Evolutionary conservation across 768 basidiomycete genomes (phyloP).

Genomic region (Suillus ampliporus): DNA sequence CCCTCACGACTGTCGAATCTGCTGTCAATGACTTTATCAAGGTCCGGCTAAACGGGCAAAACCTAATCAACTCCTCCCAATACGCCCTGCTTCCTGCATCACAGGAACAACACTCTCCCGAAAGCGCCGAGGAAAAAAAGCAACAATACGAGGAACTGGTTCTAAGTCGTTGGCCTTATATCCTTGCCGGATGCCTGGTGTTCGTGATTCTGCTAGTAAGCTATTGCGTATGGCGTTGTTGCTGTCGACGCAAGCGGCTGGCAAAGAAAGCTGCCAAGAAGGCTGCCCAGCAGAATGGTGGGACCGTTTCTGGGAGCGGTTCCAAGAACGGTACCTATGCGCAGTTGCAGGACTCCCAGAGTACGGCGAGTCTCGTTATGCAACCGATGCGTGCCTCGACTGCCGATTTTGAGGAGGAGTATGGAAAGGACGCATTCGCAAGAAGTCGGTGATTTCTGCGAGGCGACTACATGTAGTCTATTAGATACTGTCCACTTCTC

Average conservation of each 20-base stretch:
- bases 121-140: constrained; percentile 69
- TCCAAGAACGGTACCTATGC: constrained; percentile 25
- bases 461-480: neutral
- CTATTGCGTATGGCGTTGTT: constrained; percentile 65
- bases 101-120: constrained; percentile 66
- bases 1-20: constrained; percentile 55
- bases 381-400: constrained; percentile 31
- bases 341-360: constrained; percentile 31
- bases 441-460: constrained; percentile 8
- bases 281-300: constrained; percentile 24
- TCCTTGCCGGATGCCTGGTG: constrained; percentile 63
- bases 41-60: constrained; percentile 61
- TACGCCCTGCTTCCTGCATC: constrained; percentile 65
- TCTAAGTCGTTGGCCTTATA: constrained; percentile 77
- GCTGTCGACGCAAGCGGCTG: constrained; percentile 48
- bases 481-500: constrained; percentile 17
- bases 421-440: constrained; percentile 23
- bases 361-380: constrained; percentile 35
- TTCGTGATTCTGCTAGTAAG: constrained; percentile 52
- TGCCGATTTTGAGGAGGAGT: constrained; percentile 24
- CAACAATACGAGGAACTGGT: constrained; percentile 65
- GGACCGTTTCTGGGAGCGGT: constrained; percentile 5
- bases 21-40: constrained; percentile 73
- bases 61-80: constrained; percentile 57
- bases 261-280: constrained; percentile 25